Evolutionary conservation across 2,329 filamentous ascomycete species (phyloP), one percentile per base, ranked within the genome.

Genomic region (Delphinella strobiligena): DNA sequence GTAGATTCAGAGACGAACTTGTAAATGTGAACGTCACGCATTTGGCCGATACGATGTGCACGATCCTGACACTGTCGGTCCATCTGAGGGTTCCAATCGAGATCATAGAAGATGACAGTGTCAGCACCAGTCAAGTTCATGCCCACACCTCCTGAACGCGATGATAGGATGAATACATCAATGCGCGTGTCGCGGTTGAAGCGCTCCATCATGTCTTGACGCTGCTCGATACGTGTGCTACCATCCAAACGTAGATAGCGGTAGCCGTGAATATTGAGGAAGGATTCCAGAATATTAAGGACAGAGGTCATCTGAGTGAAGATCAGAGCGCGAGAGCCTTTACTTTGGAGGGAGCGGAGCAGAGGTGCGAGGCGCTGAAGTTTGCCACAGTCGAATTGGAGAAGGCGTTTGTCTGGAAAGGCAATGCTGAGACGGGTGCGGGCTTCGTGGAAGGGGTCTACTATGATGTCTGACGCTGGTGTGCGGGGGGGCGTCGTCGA

Each of bases 301-400:
- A 96, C 91, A 59, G 93, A 94, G 34, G 91, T 96, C 91, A 99
- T 98, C 55, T 99, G 91, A 0, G 93, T 96, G 61, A 99, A 99
- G 57, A 99, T 98, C 37, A 99, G 70, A 8, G 87, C 91, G 5
- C 93, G 84, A 54, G 96, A 91, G 1, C 88, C 87, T 30, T 86
- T 87, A 2, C 83, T 76, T 61, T 96, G 88, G 5, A 98, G 71
- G 46, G 82, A 80, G 8, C 91, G 82, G 11, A 98, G 72, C 2
- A 98, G 72, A 45, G 80, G 80, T 53, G 93, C 91, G 12, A 98
- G 72, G 14, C 82, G 79, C 54, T 98, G 91, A 3, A 98, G 74
- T 60, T 98, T 98, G 50, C 91, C 91, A 54, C 91, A 96, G 61
- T 98, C 91, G 58, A 93, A 98, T 58, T 98, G 89, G 1, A 98